Evolutionary conservation across 148 eudicot species (phyloP).

Genomic region (Rhododendron mucronatum): DNA sequence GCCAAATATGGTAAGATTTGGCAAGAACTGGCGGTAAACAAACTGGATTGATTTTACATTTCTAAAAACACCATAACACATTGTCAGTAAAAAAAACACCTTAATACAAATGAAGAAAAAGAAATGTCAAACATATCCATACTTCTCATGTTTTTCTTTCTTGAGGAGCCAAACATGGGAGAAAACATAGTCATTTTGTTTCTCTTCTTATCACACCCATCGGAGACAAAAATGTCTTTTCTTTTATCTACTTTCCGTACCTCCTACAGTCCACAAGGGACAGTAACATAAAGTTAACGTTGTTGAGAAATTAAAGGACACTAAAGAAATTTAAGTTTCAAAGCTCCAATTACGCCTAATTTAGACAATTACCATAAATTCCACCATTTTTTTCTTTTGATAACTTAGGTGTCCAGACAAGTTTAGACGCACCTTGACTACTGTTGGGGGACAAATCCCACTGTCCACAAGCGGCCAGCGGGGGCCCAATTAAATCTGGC

Average conservation of each 20-base stretch:
- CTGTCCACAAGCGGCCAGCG: background rate
- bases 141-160: background rate
- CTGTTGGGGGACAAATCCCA: background rate
- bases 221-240: background rate
- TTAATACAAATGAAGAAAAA: background rate
- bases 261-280: background rate
- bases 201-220: background rate
- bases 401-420: background rate
- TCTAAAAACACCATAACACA: background rate
- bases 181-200: background rate
- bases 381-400: background rate
- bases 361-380: background rate
- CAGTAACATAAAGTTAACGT: background rate
- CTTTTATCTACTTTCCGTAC: background rate
- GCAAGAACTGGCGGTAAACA: background rate
- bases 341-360: background rate
- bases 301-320: background rate
- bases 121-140: background rate
- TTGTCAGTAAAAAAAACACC: background rate
- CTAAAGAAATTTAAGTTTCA: background rate
- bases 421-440: background rate
- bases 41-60: background rate
- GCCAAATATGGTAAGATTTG: background rate
- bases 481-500: background rate
- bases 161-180: background rate